A percentile compares a stretch with the other conserved stretches of the same genome.
phyloP scores from a whole-genome alignment of 306 rosid species.

The Cucumis melo region DNA sequence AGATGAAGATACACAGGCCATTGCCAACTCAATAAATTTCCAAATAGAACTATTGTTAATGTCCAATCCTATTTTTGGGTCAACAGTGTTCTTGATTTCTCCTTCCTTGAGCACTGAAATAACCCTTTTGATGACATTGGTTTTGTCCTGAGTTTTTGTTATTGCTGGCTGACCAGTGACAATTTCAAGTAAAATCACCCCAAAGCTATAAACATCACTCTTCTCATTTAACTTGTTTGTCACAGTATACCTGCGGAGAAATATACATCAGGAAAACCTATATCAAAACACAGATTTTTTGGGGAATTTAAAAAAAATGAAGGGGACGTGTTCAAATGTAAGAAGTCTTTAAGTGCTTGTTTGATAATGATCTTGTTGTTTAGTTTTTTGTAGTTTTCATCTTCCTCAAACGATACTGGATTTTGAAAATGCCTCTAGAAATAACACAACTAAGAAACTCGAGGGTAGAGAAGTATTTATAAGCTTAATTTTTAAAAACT shows the following conservation, averaged over 20 bases:
- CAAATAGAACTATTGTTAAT: constrained; percentile 17
- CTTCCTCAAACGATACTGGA: background rate
- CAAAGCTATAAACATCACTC: constrained; percentile 48
- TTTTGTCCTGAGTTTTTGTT: constrained; percentile 1
- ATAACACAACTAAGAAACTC: background rate
- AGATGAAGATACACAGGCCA: constrained; percentile 22
- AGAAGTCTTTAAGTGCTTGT: background rate
- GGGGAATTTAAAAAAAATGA: background rate
- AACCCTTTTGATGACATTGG: constrained; percentile 30
- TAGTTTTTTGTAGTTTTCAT: background rate
- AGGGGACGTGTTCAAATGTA: background rate
- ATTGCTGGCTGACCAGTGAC: constrained; percentile 28
- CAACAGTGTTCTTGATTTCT: constrained; percentile 22
- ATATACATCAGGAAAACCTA: background rate
- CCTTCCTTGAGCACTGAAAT: constrained; percentile 18
- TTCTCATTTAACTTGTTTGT: constrained; percentile 32
- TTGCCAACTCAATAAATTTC: constrained; percentile 36
- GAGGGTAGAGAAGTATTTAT: too few species aligned
- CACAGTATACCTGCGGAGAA: constrained; percentile 16
- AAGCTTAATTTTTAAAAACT: too few species aligned
- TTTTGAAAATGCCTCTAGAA: too few species aligned
- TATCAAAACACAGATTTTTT: background rate
- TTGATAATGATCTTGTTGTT: background rate
- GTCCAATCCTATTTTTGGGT: constrained; percentile 23
- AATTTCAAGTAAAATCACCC: constrained; percentile 36